Percentiles rank a stretch among this genome's conserved stretches.
Conservation (phyloP, 768 basidiomycete species). For the Leccinum disarticulatum region DNA sequence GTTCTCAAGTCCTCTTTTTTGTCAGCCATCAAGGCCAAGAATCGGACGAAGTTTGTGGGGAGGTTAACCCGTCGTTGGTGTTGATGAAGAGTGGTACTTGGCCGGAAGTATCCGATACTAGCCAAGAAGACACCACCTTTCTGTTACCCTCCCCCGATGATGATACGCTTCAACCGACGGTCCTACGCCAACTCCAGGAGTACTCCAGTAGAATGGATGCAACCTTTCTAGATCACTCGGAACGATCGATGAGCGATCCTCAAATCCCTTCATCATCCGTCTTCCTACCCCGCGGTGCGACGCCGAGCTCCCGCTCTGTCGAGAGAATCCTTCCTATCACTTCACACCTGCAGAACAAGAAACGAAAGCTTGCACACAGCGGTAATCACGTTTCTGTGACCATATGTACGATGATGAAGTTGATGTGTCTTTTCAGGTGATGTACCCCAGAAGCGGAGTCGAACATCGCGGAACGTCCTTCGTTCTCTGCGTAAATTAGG, state of each 20-base stretch:
- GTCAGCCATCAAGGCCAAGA: not conserved
- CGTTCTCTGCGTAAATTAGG: constrained; percentile 15
- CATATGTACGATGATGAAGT: not conserved
- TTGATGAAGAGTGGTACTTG: not conserved
- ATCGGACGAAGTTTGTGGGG: constrained; percentile 17
- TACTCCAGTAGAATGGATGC: constrained; percentile 11
- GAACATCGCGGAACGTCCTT: constrained; percentile 15
- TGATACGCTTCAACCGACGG: constrained; percentile 4
- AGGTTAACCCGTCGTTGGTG: constrained; percentile 19
- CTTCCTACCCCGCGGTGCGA: not conserved
- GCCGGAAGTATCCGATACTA: not conserved
- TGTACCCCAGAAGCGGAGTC: constrained; percentile 24
- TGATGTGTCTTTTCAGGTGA: constrained; percentile 18
- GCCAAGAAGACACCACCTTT: constrained; percentile 14
- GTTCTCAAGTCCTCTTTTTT: constrained; percentile 2
- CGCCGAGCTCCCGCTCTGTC: not conserved
- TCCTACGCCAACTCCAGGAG: constrained; percentile 18
- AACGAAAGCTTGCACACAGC: constrained; percentile 12
- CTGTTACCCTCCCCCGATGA: constrained; percentile 5
- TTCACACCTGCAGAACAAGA: not conserved
- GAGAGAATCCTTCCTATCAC: not conserved
- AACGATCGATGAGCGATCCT: constrained; percentile 2
- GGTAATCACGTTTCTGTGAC: constrained; percentile 9
- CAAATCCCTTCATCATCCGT: not conserved
- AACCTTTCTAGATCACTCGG: not conserved